Conservation (phyloP, 768 basidiomycete species). For the Tulasnella sp. region DNA sequence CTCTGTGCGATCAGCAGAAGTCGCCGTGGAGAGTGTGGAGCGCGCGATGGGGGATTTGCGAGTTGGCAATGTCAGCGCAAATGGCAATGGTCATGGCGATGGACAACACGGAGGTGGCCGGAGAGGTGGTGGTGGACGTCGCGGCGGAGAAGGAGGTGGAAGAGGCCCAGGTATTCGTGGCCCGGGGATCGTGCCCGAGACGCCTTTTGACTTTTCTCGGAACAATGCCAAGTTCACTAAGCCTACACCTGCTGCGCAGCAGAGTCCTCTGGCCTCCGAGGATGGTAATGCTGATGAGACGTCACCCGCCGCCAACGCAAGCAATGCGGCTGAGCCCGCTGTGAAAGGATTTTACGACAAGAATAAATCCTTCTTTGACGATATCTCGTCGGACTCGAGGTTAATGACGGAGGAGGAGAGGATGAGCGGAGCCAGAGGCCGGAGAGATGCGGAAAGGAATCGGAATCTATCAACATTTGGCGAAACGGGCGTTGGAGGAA, state of each 20-base stretch:
- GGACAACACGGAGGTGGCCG: background rate
- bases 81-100: background rate
- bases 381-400: conserved; percentile 36
- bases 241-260: conserved; percentile 31
- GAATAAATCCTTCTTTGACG: conserved; percentile 72
- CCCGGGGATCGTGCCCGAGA: conserved; percentile 49
- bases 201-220: conserved; percentile 74
- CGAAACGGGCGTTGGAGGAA: conserved; percentile 66
- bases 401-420: conserved; percentile 14
- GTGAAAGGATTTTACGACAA: conserved; percentile 25
- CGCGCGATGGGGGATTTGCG: conserved; percentile 45
- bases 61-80: conserved; percentile 22
- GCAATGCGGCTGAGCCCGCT: background rate
- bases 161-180: conserved; percentile 25
- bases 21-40: conserved; percentile 37
- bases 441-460: conserved; percentile 75
- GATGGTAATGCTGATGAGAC: conserved; percentile 25
- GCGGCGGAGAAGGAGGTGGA: conserved; percentile 32
- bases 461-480: conserved; percentile 82
- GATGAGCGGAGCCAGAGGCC: conserved; percentile 40
- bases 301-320: conserved; percentile 20
- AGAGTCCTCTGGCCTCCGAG: conserved; percentile 23
- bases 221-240: conserved; percentile 79
- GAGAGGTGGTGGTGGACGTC: conserved; percentile 29
- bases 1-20: conserved; percentile 15